A percentile compares a stretch with the other conserved stretches of the same genome.
phyloP scores from a whole-genome alignment of 805 yeast genomes.

The Maudiozyma pseudohumilis region DNA sequence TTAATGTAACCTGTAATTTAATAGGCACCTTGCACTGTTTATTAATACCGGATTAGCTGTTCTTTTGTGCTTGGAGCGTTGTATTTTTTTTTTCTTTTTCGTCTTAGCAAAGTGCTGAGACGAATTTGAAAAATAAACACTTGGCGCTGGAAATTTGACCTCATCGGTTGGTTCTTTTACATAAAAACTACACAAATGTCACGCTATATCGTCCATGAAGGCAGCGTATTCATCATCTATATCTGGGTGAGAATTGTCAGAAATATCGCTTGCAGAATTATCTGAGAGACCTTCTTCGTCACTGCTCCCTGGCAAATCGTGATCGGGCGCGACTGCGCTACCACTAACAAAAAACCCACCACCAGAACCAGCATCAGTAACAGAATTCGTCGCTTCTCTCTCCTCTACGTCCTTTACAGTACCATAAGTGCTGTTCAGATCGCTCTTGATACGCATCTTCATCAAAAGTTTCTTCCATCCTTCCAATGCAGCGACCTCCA shows the following conservation, averaged over 20 bases:
- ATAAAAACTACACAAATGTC: no score
- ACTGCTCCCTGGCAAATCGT: background rate
- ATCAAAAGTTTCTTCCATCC: slow-evolving; percentile 25
- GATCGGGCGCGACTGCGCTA: background rate
- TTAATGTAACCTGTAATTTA: no score
- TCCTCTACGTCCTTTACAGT: slow-evolving; percentile 10
- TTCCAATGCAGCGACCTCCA: slow-evolving; percentile 40
- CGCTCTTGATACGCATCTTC: slow-evolving; percentile 28
- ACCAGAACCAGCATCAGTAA: no score
- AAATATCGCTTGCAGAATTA: slow-evolving; percentile 11
- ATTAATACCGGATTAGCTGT: no score
- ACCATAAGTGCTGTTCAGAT: slow-evolving; percentile 42
- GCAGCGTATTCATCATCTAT: slow-evolving; percentile 25
- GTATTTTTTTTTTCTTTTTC: no score
- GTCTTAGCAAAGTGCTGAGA: no score
- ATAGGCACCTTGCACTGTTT: no score
- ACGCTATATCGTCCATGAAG: slow-evolving; percentile 21
- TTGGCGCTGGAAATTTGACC: no score
- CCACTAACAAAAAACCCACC: slow-evolving; percentile 8
- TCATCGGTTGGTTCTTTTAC: no score
- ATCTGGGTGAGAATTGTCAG: background rate
- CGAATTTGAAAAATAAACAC: no score
- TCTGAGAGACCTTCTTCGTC: background rate
- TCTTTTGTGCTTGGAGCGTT: no score
- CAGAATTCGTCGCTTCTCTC: no score